Base-by-base conservation (phyloP, 208 protist genomes). In the Naegleria fowleri region DNA sequence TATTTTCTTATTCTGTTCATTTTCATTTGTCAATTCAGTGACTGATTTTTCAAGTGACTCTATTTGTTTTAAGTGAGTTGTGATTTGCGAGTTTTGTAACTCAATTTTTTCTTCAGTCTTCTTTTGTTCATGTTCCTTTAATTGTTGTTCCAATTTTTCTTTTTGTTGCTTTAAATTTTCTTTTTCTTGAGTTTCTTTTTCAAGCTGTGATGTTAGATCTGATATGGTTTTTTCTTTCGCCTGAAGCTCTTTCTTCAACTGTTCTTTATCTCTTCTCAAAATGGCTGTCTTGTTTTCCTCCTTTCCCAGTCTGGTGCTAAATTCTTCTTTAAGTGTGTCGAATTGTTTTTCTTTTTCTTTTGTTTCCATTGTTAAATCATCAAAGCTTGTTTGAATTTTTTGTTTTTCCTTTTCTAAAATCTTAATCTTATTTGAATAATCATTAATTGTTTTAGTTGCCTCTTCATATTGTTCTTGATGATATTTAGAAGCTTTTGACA, bases 321-420 rank as follows among this genome's bases (percentile, higher is more conserved):
- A 79, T 9, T 79, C 67, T 33, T 79, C 67, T 33, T 79, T 79
- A 0, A 79, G n/a, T 15, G 29, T 79, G 6, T 79, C 67, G n/a
- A 79, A 79, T 79, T 79, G 67, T 79, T 79, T 79, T 79, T 25
- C 67, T 33, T 79, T 79, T 79, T 79, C 67, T 9, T 9, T 79
- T 25, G 67, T 79, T 79, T 79, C 67, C 67, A 79, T 79, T 1
- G 16, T 79, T 33, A 79, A 36, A 33, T 79, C 67, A 36, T 79
- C 67, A 33, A 36, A 33, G 6, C 7, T 13, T 79, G 67, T 79
- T 79, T 79, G 67, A 36, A 79, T 13, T 79, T 79, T 79, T 36
- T 11, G 9, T 36, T 79, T 79, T 79, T 79, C 67, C 29, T 79
- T 79, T 79, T 79, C 67, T 33, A 79, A 36, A 36, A 13, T 25